These are phyloP conservation scores for Solanum raphanifolium DNA, from an alignment of 257 asterid species.

Conservation along the genomic window DNA sequence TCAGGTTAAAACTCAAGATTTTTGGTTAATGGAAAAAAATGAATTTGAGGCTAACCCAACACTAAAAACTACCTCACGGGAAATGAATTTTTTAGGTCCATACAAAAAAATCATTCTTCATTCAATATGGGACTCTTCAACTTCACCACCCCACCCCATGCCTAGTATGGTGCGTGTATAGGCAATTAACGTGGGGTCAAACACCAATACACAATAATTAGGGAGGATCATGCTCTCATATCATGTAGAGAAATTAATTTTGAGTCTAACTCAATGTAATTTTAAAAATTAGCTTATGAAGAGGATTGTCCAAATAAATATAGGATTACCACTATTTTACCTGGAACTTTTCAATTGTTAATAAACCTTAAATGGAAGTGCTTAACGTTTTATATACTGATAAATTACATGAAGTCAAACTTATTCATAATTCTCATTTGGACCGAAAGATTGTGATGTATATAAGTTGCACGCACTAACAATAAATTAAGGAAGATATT, in stretches of 20 bases:
- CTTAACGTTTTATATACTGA: neutral
- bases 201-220: no score
- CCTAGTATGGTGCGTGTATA: neutral
- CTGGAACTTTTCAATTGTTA: no score
- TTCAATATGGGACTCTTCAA: neutral
- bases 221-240: neutral
- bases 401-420: neutral
- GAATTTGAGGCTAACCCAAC: neutral
- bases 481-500: neutral
- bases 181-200: neutral
- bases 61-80: fast-evolving
- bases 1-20: neutral
- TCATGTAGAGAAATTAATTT: neutral
- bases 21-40: neutral
- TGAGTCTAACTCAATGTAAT: neutral
- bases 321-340: neutral
- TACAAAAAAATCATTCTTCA: neutral
- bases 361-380: neutral
- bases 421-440: neutral
- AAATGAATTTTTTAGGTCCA: neutral
- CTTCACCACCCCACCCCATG: neutral
- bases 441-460: neutral
- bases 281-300: neutral
- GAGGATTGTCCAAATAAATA: neutral
- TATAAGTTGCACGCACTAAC: neutral